Percentiles rank a stretch among this genome's conserved stretches.
Evolutionary conservation across 768 basidiomycete genomes (phyloP).

Genomic region (Tephrocybe sp.): DNA sequence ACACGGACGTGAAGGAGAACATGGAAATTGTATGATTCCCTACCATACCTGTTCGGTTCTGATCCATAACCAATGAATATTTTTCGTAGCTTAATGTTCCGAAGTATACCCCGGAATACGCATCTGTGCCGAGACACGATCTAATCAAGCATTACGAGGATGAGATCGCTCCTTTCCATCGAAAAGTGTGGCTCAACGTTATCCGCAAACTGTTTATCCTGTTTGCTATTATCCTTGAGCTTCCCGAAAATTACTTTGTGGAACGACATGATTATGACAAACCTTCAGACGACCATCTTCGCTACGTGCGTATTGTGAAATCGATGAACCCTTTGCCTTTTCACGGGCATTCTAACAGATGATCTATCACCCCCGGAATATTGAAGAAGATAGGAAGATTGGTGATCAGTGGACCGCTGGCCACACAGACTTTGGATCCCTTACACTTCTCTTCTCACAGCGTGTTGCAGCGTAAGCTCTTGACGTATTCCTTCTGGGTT

Average conservation of each 20-base stretch:
- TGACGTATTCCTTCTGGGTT: not conserved
- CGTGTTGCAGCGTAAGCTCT: slow-evolving; percentile 7
- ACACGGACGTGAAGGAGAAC: slow-evolving; percentile 34
- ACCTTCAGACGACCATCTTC: slow-evolving; percentile 30
- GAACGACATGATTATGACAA: slow-evolving; percentile 35
- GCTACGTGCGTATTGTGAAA: slow-evolving; percentile 20
- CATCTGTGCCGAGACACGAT: slow-evolving; percentile 19
- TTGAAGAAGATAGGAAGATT: slow-evolving; percentile 36
- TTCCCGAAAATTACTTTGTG: slow-evolving; percentile 44
- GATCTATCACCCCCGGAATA: slow-evolving; percentile 34
- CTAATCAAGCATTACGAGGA: slow-evolving; percentile 25
- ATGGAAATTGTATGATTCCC: slow-evolving; percentile 24
- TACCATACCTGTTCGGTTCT: not conserved
- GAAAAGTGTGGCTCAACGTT: slow-evolving; percentile 28
- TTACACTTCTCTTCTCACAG: slow-evolving; percentile 36
- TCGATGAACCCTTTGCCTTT: not conserved
- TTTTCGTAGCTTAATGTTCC: slow-evolving; percentile 29
- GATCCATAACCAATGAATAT: not conserved
- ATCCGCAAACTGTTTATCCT: slow-evolving; percentile 26
- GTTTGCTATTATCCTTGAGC: slow-evolving; percentile 40
- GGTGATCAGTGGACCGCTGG: slow-evolving; percentile 45
- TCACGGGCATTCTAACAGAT: slow-evolving; percentile 15
- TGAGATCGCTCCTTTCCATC: slow-evolving; percentile 27
- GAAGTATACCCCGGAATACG: slow-evolving; percentile 25
- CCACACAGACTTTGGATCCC: slow-evolving; percentile 39